Conservation (phyloP, 2,329 filamentous ascomycete genomes). For the Colletotrichum limetticola region DNA sequence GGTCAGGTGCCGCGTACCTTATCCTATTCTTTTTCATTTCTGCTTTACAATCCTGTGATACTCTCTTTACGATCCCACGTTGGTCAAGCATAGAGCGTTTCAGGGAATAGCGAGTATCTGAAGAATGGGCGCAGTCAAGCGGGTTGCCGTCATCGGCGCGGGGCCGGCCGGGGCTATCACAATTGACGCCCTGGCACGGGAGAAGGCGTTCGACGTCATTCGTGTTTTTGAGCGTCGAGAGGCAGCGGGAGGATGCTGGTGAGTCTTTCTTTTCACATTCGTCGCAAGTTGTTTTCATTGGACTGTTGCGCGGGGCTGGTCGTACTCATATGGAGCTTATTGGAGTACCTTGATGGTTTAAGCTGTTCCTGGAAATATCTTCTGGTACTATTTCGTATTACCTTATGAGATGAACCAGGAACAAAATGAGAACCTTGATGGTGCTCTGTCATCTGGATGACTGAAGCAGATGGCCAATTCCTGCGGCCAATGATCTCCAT, state of each 20-base stretch:
- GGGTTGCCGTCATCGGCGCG: slow-evolving; percentile 69
- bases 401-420: too few relatives aligned
- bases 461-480: background rate
- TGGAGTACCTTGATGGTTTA: slow-evolving; percentile 14
- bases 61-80: background rate
- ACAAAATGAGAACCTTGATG: background rate
- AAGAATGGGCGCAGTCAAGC: slow-evolving; percentile 40
- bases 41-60: background rate
- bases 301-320: background rate
- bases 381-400: too few relatives aligned
- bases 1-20: background rate
- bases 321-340: background rate
- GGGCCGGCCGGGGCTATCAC: slow-evolving; percentile 70
- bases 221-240: slow-evolving; percentile 72
- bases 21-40: background rate
- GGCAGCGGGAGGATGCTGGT: slow-evolving; percentile 71
- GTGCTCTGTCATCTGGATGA: background rate
- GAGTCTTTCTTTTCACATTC: slow-evolving; percentile 36
- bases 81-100: background rate
- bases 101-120: background rate
- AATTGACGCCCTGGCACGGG: slow-evolving; percentile 68
- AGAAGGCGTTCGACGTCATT: slow-evolving; percentile 67
- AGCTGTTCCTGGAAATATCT: background rate
- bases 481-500: background rate
- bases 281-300: background rate